Conservation (phyloP, 2,329 filamentous ascomycete species). For the Gaeumannomyces tritici region DNA sequence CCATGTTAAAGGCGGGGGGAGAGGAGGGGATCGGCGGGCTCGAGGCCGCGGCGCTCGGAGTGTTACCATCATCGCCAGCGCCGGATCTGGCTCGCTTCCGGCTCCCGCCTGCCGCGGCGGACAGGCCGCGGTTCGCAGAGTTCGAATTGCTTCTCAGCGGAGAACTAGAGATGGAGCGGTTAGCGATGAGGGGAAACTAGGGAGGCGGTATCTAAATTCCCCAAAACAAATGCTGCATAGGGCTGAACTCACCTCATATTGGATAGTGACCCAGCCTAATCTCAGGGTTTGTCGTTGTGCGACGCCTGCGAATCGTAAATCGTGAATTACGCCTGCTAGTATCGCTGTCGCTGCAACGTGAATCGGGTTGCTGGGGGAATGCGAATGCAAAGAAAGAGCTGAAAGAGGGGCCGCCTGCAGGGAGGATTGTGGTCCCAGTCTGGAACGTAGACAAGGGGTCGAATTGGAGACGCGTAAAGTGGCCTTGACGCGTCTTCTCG, state of each 20-base stretch:
- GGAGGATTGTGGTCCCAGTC: too few relatives aligned
- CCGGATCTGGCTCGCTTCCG: conserved; percentile 45
- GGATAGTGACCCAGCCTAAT: not conserved
- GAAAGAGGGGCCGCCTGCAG: conserved; percentile 4
- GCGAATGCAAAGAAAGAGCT: not conserved
- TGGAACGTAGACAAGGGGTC: not conserved
- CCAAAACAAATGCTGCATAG: not conserved
- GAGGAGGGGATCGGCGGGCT: conserved; percentile 58
- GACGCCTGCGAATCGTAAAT: too few relatives aligned
- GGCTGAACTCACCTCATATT: not conserved
- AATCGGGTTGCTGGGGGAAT: not conserved
- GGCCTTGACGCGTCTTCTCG: not conserved
- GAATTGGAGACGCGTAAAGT: not conserved
- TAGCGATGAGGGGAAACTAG: not conserved
- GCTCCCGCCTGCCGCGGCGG: conserved; percentile 29
- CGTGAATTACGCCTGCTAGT: not conserved
- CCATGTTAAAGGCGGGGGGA: conserved; percentile 53
- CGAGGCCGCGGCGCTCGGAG: conserved; percentile 41
- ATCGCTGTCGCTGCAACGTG: not conserved
- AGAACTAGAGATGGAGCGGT: conserved; percentile 44
- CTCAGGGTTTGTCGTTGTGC: not conserved
- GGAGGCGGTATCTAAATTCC: not conserved
- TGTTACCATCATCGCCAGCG: conserved; percentile 39
- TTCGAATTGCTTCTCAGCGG: conserved; percentile 72
- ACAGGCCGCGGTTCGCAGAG: conserved; percentile 68